Percentiles rank a stretch among this genome's conserved stretches.
These are phyloP conservation scores for Cyclotella atomus DNA, from an alignment of 108 stramenopile species.

Conservation along the genomic window DNA sequence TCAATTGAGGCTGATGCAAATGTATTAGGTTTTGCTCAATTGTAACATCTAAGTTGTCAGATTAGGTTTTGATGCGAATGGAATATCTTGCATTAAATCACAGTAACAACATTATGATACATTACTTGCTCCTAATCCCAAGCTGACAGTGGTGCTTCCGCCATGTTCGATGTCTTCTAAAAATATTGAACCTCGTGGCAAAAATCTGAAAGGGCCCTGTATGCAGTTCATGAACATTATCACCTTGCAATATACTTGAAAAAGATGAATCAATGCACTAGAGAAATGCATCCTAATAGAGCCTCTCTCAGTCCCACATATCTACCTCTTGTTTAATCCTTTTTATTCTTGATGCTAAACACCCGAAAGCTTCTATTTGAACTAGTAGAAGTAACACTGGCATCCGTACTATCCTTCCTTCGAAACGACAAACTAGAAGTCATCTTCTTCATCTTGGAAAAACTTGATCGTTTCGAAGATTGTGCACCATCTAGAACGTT, in stretches of 20 bases:
- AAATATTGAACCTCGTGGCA: neutral
- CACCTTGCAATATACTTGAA: no score
- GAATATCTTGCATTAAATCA: no score
- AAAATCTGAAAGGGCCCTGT: no score
- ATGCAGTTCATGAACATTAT: no score
- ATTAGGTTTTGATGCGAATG: no score
- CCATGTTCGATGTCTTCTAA: neutral
- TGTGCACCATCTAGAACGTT: neutral
- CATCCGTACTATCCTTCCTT: neutral
- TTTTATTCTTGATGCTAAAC: neutral
- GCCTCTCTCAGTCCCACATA: neutral
- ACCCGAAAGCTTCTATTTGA: neutral
- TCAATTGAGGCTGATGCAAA: no score
- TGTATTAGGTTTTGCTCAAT: no score
- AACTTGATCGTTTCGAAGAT: neutral
- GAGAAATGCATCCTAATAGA: neutral
- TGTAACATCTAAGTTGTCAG: no score
- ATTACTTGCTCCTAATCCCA: no score
- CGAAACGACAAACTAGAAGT: neutral
- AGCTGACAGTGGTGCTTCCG: no score
- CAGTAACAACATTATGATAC: no score
- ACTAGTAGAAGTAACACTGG: conserved; percentile 1
- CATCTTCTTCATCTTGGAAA: neutral
- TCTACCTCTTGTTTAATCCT: neutral
- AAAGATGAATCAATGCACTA: no score